A percentile compares a stretch with the other conserved stretches of the same genome.
Conservation (phyloP, 768 basidiomycete genomes). For the Lentinula edodes region DNA sequence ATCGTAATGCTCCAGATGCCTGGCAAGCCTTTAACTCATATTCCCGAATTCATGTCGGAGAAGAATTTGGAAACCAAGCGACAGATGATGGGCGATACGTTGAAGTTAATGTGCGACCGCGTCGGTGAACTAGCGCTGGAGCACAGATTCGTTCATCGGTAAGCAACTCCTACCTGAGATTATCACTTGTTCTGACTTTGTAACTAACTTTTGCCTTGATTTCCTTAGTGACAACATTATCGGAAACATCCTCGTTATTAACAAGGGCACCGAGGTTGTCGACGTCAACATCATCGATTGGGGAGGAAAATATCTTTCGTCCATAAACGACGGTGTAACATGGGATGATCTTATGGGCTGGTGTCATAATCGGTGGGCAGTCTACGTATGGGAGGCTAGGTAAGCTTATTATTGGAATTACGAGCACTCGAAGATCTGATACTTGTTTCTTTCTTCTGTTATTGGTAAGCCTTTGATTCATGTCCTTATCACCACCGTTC, state of each 20-base stretch:
- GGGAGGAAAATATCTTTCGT: slow-evolving; percentile 4
- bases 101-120: background rate
- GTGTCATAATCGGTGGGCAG: slow-evolving; percentile 1
- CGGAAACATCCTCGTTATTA: slow-evolving; percentile 1
- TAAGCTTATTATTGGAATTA: background rate
- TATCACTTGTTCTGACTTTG: no score
- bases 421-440: no score
- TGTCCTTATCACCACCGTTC: no score
- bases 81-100: background rate
- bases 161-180: no score
- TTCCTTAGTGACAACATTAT: slow-evolving; percentile 2
- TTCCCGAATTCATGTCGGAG: background rate
- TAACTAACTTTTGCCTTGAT: background rate
- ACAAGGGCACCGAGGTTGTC: background rate
- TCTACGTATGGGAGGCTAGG: background rate
- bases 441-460: no score
- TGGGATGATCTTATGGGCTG: slow-evolving; percentile 4
- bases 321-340: background rate
- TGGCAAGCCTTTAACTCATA: background rate
- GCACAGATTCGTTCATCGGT: slow-evolving; percentile 3
- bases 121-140: background rate
- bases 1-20: slow-evolving; percentile 3
- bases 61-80: background rate
- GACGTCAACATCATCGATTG: slow-evolving; percentile 3
- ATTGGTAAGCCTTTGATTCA: background rate